Percentiles rank a stretch among this genome's conserved stretches.
These are phyloP conservation scores for Wickerhamomyces sp. DNA, from an alignment of 1,139 yeast species.

Conservation along the genomic window DNA sequence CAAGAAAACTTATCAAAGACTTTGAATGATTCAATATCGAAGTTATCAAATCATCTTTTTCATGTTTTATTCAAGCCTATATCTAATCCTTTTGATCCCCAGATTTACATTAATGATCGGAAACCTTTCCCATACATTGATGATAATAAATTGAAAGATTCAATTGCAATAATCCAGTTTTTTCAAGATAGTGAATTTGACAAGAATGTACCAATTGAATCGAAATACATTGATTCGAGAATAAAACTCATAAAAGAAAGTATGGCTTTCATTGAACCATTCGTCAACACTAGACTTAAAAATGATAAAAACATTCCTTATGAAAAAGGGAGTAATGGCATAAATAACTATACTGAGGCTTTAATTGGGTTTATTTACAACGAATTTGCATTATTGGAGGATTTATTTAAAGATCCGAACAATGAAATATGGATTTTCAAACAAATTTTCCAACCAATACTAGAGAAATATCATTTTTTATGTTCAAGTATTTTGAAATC, in stretches of 20 bases:
- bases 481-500: constrained; percentile 31
- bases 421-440: constrained; percentile 39
- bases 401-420: constrained; percentile 32
- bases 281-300: constrained; percentile 25
- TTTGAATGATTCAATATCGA: constrained; percentile 28
- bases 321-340: constrained; percentile 61
- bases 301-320: constrained; percentile 41
- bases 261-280: constrained; percentile 39
- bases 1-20: constrained; percentile 30
- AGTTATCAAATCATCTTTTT: constrained; percentile 31
- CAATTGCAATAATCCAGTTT: constrained; percentile 41
- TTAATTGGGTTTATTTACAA: constrained; percentile 45
- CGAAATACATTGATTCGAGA: constrained; percentile 43
- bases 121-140: constrained; percentile 37
- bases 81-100: constrained; percentile 38
- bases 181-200: constrained; percentile 35
- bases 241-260: constrained; percentile 39
- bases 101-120: constrained; percentile 31
- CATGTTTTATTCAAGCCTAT: constrained; percentile 22
- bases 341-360: constrained; percentile 51
- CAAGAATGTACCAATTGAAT: constrained; percentile 30
- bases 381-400: constrained; percentile 41
- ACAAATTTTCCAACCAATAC: constrained; percentile 30
- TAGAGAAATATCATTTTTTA: constrained; percentile 32
- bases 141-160: constrained; percentile 34